Percentiles rank a stretch among this genome's conserved stretches.
Evolutionary conservation across 257 asterid genomes (phyloP).

Genomic region (Knoxia roxburghii): DNA sequence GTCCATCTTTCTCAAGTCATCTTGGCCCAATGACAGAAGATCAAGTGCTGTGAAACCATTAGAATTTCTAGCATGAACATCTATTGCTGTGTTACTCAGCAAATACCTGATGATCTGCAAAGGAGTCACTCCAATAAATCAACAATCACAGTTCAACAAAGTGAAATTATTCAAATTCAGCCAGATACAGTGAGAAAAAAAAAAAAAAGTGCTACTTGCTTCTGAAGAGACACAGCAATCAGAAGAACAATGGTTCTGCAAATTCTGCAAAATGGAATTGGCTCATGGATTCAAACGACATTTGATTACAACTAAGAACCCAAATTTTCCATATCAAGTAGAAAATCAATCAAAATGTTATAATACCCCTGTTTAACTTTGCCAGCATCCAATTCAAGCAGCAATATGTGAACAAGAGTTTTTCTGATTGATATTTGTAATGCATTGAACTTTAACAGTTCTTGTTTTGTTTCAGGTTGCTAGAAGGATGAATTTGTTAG

Average conservation of each 20-base stretch:
- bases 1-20: conserved; percentile 30
- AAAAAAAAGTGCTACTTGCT: neutral
- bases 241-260: neutral
- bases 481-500: no score
- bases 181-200: neutral
- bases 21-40: no score
- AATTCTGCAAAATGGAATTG: neutral
- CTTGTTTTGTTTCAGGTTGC: no score
- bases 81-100: neutral
- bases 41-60: no score
- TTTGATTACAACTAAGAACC: neutral
- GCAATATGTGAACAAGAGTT: no score
- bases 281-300: neutral
- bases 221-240: neutral
- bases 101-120: conserved; percentile 4
- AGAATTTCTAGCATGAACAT: no score
- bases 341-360: no score
- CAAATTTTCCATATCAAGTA: no score
- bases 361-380: no score
- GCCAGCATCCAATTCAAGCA: no score
- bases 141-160: neutral
- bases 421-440: no score
- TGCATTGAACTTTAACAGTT: no score
- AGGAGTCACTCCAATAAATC: neutral
- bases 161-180: neutral